Base-by-base conservation (phyloP, 2,329 filamentous ascomycete genomes). In the Penicillium olsonii region DNA sequence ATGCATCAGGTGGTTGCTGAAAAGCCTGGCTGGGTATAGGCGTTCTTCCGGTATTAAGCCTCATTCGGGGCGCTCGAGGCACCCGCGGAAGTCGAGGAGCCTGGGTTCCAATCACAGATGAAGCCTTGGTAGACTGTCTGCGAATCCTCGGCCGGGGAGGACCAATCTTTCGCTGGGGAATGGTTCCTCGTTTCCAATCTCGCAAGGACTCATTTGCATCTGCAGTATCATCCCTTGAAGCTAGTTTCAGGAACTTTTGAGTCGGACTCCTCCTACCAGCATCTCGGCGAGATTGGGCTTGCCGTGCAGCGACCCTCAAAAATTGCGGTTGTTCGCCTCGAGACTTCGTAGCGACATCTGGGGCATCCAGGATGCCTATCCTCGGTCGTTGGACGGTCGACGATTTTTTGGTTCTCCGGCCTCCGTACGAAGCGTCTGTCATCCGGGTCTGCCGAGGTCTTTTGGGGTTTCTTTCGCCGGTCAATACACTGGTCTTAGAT, bases 301-400 rank as follows among this genome's bases (percentile, higher is more conserved):
- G 72, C 52, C 83, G 76, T 22, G 75, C 73, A 27, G 83, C 83
- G 49, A 86, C 62, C 44, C 75, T 75, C 5, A 85, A 67, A 45
- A 85, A 85, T 18, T 75, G 74, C 8, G 83, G 80, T 31, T 74
- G 68, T 7, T 72, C 56, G 48, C 57, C 48, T 26, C 54, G 55
- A 35, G 59, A 46, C 4, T 55, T 55, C 17, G 61, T 52, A 22
- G 62, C 52, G 52, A 73, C 56, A 63, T 69, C 59, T 55, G 70
- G 60, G n/a, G 71, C 70, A 68, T 84, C 82, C 6, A 83, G 60
- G 15, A 85, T 77, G 51, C 81, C 78, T 37, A 76, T 57, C 37
- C 56, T 64, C 6, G 69, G 66, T 20, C 57, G 37, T 19, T 29
- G 35, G 47, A 18, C 45, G 53, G 39, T 51, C 8, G 57, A 56